Evolutionary conservation across 176 grass and related monocot genomes (phyloP), one percentile per base, ranked within the genome.

Genomic region (Coix lacrymajobi): DNA sequence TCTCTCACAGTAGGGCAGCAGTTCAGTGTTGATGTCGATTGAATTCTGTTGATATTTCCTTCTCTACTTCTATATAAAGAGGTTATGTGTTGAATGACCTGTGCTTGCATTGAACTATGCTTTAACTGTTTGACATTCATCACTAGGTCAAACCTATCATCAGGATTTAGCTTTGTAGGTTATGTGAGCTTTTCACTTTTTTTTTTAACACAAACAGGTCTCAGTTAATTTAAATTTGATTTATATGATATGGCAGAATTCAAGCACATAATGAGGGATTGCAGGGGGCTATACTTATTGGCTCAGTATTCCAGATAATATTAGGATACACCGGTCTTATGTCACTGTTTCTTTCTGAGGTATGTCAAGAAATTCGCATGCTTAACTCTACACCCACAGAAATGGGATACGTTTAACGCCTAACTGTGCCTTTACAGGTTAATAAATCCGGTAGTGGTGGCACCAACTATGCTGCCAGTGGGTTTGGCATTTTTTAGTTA

Each of bases 201-300:
- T 46, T 73, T 73, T 46, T 79, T 22, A 62, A 44, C 46, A 77
- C 10, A 70, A 73, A 85, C 32, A 13, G n/a, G 43, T 30, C 24
- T 86, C 57, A 65, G 29, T 39, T 64, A 67, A 66, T 79, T 32
- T 72, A 43, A 26, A 34, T 61, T 33, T 60, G 11, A 37, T 49
- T 56, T 81, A 74, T 78, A 67, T 93, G 44, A 69, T 72, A 87
- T 94, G 87, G n/a, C 91, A 99, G 96, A 99, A 81, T 96, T 99
- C 85, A 96, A 92, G 96, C 96, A 94, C 88, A 94, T 94, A 83
- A 99, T 96, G 96, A 96, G 93, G 60, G 96, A 99, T 60, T 99
- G 70, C 96, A 99, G 62, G 96, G 96, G 41, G 96, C 93, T 92
- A 91, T 96, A 87, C 90, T 99, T 85, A 67, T 93, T 81, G 89